Percentiles rank a stretch among this genome's conserved stretches.
Conservation (phyloP, 352 stramenopile genomes). For the Blastocystis sp. region DNA sequence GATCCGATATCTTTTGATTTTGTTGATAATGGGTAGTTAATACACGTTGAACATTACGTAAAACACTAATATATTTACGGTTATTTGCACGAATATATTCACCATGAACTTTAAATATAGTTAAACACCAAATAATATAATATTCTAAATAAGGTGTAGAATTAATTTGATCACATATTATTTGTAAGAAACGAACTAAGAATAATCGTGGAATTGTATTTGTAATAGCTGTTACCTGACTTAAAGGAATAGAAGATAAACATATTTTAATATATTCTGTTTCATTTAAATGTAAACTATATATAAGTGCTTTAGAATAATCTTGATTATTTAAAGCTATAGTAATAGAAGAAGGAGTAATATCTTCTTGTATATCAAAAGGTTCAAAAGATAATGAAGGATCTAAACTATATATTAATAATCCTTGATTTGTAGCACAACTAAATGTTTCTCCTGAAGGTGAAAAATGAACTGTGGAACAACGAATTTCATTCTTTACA, state of each 20-base stretch:
- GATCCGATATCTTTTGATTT: too few relatives aligned
- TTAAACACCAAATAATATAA: constrained; percentile 78
- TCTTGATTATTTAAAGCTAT: constrained; percentile 62
- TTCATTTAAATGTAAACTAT: constrained; percentile 86
- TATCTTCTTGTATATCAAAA: constrained; percentile 86
- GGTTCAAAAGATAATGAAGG: constrained; percentile 88
- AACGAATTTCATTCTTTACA: constrained; percentile 70
- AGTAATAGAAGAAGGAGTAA: constrained; percentile 74
- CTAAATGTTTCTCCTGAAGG: constrained; percentile 84
- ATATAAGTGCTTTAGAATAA: constrained; percentile 71
- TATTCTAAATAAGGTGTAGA: constrained; percentile 82
- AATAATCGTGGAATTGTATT: constrained; percentile 67
- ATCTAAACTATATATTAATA: constrained; percentile 81
- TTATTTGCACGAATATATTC: constrained; percentile 55
- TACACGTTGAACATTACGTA: constrained; percentile 64
- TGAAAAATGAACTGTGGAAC: constrained; percentile 77
- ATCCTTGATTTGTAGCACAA: constrained; percentile 78
- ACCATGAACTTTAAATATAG: constrained; percentile 74
- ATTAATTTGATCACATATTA: constrained; percentile 71
- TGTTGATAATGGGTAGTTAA: constrained; percentile 58
- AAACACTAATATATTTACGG: constrained; percentile 54
- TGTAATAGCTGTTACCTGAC: constrained; percentile 66
- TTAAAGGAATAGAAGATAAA: constrained; percentile 65
- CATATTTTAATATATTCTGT: constrained; percentile 68
- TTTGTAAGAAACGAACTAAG: constrained; percentile 66